Base-by-base conservation (phyloP, 257 asterid genomes). In the Oldenlandia corymbosa region DNA sequence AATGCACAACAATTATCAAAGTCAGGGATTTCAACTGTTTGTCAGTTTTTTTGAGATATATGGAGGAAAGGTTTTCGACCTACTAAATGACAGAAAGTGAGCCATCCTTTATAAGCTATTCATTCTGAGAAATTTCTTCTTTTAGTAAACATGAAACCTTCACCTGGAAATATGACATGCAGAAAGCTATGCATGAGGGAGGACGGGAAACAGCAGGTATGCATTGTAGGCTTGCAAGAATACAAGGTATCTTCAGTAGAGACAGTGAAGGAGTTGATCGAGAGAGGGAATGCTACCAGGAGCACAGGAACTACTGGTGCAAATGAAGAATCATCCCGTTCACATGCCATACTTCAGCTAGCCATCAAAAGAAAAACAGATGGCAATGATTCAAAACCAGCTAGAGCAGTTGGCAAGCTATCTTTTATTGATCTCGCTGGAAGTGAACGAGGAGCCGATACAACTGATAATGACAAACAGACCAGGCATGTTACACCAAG, bases 401-500 rank as follows among this genome's bases (percentile, higher is more conserved):
- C 75, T 60, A 71, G 70, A 49, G 17, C 66, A 1, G 70, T 76
- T 55, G 81, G 81, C 37, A 76, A 76, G 69, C 72, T 76, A n/a
- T 76, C 81, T 21, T 76, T 76, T 54, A 76, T 76, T 30, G 81
- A 76, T 62, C 81, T 76, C 54, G 81, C 81, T 53, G 81, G 81
- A 56, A 76, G 81, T 66, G 81, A 76, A 64, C 81, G 81, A 26
- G 81, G 81, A 34, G 81, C 81, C 21, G 81, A 76, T 60, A 76
- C 81, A 36, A 76, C 78, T 31, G 81, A 76, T 41, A 76, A 72
- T 39, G 81, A 76, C 49, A 76, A 72, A 30, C 78, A 76, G 28
- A 76, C 81, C 27, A 76, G 81, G 81, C 66, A 59, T 60, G 50
- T 26, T 18, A 42, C 39, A 24, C 14, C 23, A 26, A 26, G 5